These are phyloP conservation scores for Amphibolis antarctica DNA, from an alignment of 106 monocot genomes.

Conservation along the genomic window DNA sequence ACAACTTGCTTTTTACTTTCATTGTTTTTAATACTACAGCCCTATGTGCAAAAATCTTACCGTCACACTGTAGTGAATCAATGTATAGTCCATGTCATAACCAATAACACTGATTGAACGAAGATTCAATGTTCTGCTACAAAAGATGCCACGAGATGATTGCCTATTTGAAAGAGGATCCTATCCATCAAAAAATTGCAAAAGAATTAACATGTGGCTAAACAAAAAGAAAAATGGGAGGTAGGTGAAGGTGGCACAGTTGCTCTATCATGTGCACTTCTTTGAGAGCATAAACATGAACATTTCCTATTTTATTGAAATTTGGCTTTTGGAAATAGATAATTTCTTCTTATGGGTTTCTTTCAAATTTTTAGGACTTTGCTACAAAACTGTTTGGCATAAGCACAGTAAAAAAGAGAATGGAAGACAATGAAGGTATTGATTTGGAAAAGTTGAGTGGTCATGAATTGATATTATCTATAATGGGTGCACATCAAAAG, in stretches of 20 bases:
- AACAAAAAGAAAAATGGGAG: background rate
- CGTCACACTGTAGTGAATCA: conserved; percentile 93
- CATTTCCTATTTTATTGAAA: too few species aligned
- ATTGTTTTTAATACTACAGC: too few species aligned
- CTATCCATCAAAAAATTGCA: conserved; percentile 20
- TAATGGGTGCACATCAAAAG: background rate
- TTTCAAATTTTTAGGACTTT: too few species aligned
- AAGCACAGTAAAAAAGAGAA: too few species aligned
- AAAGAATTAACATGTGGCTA: background rate
- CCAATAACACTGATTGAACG: conserved; percentile 90
- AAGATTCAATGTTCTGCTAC: conserved; percentile 90
- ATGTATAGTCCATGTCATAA: conserved; percentile 97
- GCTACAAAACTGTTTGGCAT: too few species aligned
- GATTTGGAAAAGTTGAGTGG: too few species aligned
- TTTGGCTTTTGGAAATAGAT: too few species aligned
- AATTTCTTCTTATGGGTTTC: too few species aligned
- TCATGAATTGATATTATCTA: too few species aligned
- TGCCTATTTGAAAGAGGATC: conserved; percentile 54
- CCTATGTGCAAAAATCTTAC: conserved; percentile 14
- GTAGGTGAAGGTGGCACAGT: background rate
- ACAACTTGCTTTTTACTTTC: background rate
- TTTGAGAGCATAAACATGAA: too few species aligned
- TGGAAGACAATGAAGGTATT: too few species aligned
- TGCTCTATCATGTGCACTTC: too few species aligned
- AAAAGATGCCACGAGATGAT: conserved; percentile 86